Evolutionary conservation across 2,329 filamentous ascomycete species (phyloP), one percentile per base, ranked within the genome.

Genomic region (Celoporthe dispersa): DNA sequence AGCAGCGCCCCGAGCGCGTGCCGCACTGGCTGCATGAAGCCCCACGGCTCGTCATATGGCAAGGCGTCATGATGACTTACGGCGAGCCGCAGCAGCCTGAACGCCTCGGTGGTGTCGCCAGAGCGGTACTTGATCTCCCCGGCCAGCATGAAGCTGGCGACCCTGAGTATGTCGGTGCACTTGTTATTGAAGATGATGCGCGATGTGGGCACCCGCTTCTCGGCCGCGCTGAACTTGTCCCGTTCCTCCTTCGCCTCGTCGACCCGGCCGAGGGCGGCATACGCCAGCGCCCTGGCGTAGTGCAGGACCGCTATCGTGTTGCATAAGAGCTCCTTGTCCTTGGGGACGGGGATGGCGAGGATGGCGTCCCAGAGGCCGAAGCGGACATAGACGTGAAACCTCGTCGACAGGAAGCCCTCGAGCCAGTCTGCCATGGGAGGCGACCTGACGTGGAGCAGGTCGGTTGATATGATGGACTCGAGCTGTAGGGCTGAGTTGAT

Each of bases 341-440:
- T 68, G 0, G 91, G 91, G 0, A 92, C 71, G 0, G 80, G 70
- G 0, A 92, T 78, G 1, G 80, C 78, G 11, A 91, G 79, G 31
- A 94, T 82, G 0, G 93, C 90, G 0, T 88, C 75, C 92, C 92
- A 94, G 22, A 81, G 82, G 0, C 92, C 92, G 74, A 94, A 95
- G 0, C 92, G 88, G 60, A 95, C 84, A 22, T 92, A 81, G 0
- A 90, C 89, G 77, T 95, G 92, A 1, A 91, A 81, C 3, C 89
- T 86, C 77, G 93, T 88, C 1, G 87, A 85, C 3, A 92, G 79
- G 73, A 93, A 94, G 1, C 87, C 86, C 78, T 94, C 92, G 0
- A 94, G 81, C 88, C 91, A 94, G 78, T 94, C 91, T 0, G 92
- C 91, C 91, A 94, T 94, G 0, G 91, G 90, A 0, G 91, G 91